A percentile compares a stretch with the other conserved stretches of the same genome.
These are phyloP conservation scores for Diaporthe sp. DNA, from an alignment of 2,329 filamentous ascomycete species.

Conservation along the genomic window DNA sequence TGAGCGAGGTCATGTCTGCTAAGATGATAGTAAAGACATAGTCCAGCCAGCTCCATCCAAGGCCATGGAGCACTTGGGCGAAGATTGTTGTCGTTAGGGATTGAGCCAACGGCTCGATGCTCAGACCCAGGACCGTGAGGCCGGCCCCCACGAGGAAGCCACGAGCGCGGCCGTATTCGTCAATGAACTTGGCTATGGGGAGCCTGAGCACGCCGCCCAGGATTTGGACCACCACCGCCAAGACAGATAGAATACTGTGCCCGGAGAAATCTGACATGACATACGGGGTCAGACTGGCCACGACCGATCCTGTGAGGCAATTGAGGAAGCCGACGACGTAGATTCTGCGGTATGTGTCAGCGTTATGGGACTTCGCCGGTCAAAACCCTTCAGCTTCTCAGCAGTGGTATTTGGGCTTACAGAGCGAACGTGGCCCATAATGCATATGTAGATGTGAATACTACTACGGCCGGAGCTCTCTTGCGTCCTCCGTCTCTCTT, in stretches of 20 bases:
- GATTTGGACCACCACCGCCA: background rate
- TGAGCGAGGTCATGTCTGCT: conserved; percentile 16
- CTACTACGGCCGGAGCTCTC: background rate
- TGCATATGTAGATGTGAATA: background rate
- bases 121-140: background rate
- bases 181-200: background rate
- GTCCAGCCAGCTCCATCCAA: background rate
- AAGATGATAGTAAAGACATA: background rate
- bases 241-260: background rate
- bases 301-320: background rate
- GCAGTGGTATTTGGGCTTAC: background rate
- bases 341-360: background rate
- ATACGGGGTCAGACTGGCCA: background rate
- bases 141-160: background rate
- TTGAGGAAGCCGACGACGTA: background rate
- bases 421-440: background rate
- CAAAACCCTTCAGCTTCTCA: background rate
- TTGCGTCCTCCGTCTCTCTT: background rate
- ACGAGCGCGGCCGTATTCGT: background rate
- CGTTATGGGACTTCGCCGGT: background rate
- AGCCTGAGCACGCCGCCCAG: background rate
- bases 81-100: background rate
- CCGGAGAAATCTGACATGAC: background rate
- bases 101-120: background rate
- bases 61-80: background rate